These are phyloP conservation scores for Takashimella tepidaria DNA, from an alignment of 1,284 basidiomycete species.

Conservation along the genomic window DNA sequence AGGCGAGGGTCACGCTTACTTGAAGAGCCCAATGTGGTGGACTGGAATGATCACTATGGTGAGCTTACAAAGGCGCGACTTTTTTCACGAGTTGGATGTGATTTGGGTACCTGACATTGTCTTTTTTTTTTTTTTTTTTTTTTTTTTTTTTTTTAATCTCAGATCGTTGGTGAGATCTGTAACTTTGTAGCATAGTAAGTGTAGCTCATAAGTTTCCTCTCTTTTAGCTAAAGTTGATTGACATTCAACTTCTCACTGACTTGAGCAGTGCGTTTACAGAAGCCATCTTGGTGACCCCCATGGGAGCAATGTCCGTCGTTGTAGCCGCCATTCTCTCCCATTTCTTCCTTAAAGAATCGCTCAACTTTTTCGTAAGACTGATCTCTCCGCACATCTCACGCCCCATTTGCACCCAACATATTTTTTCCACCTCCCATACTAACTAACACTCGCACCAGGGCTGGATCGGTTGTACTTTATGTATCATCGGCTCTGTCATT, in stretches of 20 bases:
- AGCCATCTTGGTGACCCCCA: constrained; percentile 54
- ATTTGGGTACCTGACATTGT: too few species aligned
- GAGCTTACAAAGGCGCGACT: too few species aligned
- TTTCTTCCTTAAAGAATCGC: constrained; percentile 84
- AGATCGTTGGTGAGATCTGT: constrained; percentile 36
- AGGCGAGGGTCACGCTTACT: constrained; percentile 90
- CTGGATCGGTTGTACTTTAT: constrained; percentile 87
- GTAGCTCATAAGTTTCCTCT: background rate
- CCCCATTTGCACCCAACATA: background rate
- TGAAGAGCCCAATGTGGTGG: constrained; percentile 82
- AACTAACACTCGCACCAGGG: constrained; percentile 51
- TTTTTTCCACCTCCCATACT: too few species aligned
- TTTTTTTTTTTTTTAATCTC: too few species aligned
- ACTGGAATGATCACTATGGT: constrained; percentile 49
- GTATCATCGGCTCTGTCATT: constrained; percentile 65
- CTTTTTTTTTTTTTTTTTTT: too few species aligned
- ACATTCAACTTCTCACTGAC: constrained; percentile 2
- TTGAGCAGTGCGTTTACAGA: constrained; percentile 36
- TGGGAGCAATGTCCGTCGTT: constrained; percentile 94
- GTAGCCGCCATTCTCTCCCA: constrained; percentile 90
- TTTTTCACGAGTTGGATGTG: constrained; percentile 25
- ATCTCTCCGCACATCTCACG: background rate
- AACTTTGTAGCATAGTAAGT: constrained; percentile 50
- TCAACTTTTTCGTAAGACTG: constrained; percentile 50
- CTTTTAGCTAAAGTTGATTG: background rate